These are phyloP conservation scores for Talaromyces amestolkiae DNA, from an alignment of 2,329 filamentous ascomycete genomes.

Conservation along the genomic window DNA sequence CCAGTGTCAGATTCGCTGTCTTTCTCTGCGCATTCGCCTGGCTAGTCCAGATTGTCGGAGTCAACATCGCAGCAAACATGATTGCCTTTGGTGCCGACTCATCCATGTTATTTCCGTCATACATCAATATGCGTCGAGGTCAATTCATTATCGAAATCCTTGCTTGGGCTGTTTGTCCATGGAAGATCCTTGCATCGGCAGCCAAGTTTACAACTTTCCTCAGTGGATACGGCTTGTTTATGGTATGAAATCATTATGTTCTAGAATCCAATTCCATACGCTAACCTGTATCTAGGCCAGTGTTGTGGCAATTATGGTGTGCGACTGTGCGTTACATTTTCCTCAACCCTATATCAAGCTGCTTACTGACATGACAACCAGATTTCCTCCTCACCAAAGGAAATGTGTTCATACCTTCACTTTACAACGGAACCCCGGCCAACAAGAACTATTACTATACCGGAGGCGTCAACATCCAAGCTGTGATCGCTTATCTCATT, in stretches of 20 bases:
- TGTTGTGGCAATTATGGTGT: slow-evolving; percentile 56
- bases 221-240: slow-evolving; percentile 59
- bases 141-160: slow-evolving; percentile 52
- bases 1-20: slow-evolving; percentile 37
- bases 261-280: too few species aligned
- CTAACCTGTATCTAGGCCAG: neutral
- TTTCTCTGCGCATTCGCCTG: slow-evolving; percentile 40
- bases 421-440: slow-evolving; percentile 31
- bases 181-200: slow-evolving; percentile 59
- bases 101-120: slow-evolving; percentile 48
- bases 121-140: slow-evolving; percentile 55
- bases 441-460: slow-evolving; percentile 37
- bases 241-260: slow-evolving; percentile 44
- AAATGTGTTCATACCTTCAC: slow-evolving; percentile 32
- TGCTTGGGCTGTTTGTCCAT: slow-evolving; percentile 58
- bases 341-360: neutral
- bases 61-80: slow-evolving; percentile 40
- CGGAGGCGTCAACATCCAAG: slow-evolving; percentile 37
- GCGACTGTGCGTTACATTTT: slow-evolving; percentile 36
- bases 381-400: slow-evolving; percentile 40
- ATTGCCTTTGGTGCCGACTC: slow-evolving; percentile 37
- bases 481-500: slow-evolving; percentile 34
- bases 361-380: slow-evolving; percentile 4
- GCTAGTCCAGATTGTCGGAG: slow-evolving; percentile 37
- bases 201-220: slow-evolving; percentile 59